phyloP scores from a whole-genome alignment of 2,329 filamentous ascomycete species.

The Neonectria ditissima region DNA sequence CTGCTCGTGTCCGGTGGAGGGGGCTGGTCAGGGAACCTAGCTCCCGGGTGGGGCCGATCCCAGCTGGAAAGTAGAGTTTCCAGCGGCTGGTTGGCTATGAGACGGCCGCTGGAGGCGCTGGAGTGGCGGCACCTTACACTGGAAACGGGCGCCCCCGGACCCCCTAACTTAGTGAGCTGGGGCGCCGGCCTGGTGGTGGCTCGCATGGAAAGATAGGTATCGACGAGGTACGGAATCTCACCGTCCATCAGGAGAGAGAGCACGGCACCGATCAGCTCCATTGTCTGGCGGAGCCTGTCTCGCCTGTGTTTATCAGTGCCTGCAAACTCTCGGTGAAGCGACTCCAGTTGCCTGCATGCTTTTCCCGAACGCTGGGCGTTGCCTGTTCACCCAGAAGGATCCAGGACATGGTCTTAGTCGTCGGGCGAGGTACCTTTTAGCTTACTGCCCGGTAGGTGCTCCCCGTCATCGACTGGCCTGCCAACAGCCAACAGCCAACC shows the following conservation, averaged over 20 bases:
- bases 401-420: conserved; percentile 1
- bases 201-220: conserved; percentile 12
- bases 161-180: conserved; percentile 13
- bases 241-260: neutral
- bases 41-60: conserved; percentile 10
- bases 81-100: conserved; percentile 21
- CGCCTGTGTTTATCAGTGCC: conserved; percentile 6
- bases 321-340: neutral
- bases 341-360: neutral
- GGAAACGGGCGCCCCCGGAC: conserved; percentile 19
- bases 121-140: conserved; percentile 14
- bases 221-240: neutral
- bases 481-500: neutral
- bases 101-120: conserved; percentile 18
- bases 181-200: conserved; percentile 12
- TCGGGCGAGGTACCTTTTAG: too few relatives aligned
- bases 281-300: neutral
- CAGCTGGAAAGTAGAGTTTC: conserved; percentile 4
- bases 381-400: conserved; percentile 16
- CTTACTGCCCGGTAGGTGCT: neutral
- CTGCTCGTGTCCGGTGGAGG: conserved; percentile 15
- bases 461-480: conserved; percentile 16
- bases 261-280: neutral
- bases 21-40: neutral
- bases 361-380: conserved; percentile 1